Evolutionary conservation across 495 filamentous ascomycete genomes (phyloP), one percentile per base, ranked within the genome.

Genomic region (Aspergillus kassunensis): DNA sequence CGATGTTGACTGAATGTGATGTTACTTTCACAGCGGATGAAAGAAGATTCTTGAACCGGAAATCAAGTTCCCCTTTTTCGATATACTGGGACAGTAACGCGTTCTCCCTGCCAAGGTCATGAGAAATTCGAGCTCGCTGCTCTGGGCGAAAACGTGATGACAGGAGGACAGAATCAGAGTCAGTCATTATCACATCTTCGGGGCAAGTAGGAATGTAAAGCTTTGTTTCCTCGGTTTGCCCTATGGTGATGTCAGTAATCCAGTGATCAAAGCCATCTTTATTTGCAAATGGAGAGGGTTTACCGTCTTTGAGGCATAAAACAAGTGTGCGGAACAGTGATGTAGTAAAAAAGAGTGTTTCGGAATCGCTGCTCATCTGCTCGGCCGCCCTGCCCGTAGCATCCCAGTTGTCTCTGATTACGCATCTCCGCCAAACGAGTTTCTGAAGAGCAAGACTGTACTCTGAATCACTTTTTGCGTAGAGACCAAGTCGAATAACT

Each of bases 361-460:
- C 61, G 7, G 44, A 50, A 25, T 61, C 56, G 30, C 54, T 59
- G 44, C 62, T 64, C 21, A 59, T 57, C 33, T 54, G 49, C 30
- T 71, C 66, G 0, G 63, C 65, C 18, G 58, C 61, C 20, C 59
- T 66, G 9, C 65, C 65, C 11, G 86, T 70, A 21, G 58, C 66
- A 40, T 75, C 74, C 87, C 89, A 96, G 62, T 95, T 80, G 60
- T 95, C 89, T 39, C 80, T 79, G 45, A 90, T 78, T 54, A 84
- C 82, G 59, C 87, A 88, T 31, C 91, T 82, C 56, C 90, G 82
- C 90, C 91, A 96, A 48, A 95, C 85, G 23, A 92, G 75, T 30
- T 81, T 83, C 56, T 86, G 80, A 35, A 83, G 68, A 41, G 77
- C 67, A 27, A 82, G 72, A 33, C 74, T 64, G 29, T 79, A 78